Conservation (phyloP, 2,329 filamentous ascomycete genomes). For the Stemphylium lycopersici region DNA sequence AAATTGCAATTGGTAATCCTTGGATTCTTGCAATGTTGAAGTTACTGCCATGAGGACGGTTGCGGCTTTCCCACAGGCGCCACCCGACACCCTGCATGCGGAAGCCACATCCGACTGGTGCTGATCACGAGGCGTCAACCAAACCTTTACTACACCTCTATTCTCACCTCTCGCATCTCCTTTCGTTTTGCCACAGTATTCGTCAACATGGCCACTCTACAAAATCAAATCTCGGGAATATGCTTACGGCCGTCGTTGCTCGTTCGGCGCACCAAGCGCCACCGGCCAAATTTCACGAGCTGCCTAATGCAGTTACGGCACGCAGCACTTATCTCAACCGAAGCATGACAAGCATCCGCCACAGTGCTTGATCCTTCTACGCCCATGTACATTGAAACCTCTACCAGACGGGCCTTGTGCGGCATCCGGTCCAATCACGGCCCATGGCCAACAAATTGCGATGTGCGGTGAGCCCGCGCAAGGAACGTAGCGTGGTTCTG, state of each 20-base stretch:
- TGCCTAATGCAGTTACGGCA: constrained; percentile 26
- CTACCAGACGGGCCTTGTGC: neutral
- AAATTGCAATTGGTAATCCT: neutral
- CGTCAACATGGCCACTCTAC: no score
- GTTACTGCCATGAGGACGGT: neutral
- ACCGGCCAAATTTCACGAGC: constrained; percentile 10
- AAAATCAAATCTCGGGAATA: neutral
- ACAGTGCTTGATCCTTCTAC: constrained; percentile 25
- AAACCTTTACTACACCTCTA: neutral
- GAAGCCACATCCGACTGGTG: neutral
- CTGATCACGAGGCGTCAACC: neutral
- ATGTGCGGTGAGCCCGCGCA: neutral
- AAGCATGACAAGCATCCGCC: constrained; percentile 32
- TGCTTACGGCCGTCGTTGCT: neutral
- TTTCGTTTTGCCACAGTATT: neutral
- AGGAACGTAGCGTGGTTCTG: neutral
- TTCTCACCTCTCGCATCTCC: neutral
- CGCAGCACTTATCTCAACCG: constrained; percentile 20
- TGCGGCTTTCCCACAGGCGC: neutral
- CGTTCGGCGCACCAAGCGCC: neutral
- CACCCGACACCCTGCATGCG: neutral
- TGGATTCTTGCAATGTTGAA: neutral
- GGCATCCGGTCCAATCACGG: neutral
- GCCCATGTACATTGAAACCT: neutral
- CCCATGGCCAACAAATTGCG: neutral